Percentiles rank a stretch among this genome's conserved stretches.
Conservation (phyloP, 495 filamentous ascomycete species). For the Schizothecium vesticola region DNA sequence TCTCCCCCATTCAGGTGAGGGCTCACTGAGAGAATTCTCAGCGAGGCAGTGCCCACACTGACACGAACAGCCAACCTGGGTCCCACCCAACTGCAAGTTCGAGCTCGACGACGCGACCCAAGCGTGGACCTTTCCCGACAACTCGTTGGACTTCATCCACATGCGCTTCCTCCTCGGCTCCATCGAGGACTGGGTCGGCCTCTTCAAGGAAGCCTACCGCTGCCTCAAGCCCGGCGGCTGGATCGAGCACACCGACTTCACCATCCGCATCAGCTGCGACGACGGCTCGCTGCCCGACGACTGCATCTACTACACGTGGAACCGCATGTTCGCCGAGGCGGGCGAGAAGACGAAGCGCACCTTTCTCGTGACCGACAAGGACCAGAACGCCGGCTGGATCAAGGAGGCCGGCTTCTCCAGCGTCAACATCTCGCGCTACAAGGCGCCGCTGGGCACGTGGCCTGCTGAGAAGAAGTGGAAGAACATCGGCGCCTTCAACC, state of each 20-base stretch:
- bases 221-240: slow-evolving; percentile 39
- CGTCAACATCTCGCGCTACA: slow-evolving; percentile 38
- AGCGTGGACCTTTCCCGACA: slow-evolving; percentile 46
- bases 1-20: slow-evolving; percentile 34
- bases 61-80: slow-evolving; percentile 2
- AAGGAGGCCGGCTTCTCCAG: slow-evolving; percentile 50
- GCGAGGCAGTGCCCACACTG: too few species aligned
- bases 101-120: slow-evolving; percentile 51
- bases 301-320: slow-evolving; percentile 32
- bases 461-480: slow-evolving; percentile 38
- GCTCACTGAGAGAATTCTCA: too few species aligned
- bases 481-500: slow-evolving; percentile 32
- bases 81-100: slow-evolving; percentile 33
- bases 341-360: slow-evolving; percentile 17
- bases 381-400: slow-evolving; percentile 39
- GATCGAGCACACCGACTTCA: slow-evolving; percentile 26
- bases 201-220: slow-evolving; percentile 29
- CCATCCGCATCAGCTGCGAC: slow-evolving; percentile 25
- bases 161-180: slow-evolving; percentile 49
- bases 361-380: slow-evolving; percentile 29
- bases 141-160: slow-evolving; percentile 62
- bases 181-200: slow-evolving; percentile 50
- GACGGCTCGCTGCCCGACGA: slow-evolving; percentile 37
- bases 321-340: slow-evolving; percentile 33
- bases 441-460: slow-evolving; percentile 51